Evolutionary conservation across 768 basidiomycete species (phyloP), one percentile per base, ranked within the genome.

Genomic region (Termitomyces heimii): DNA sequence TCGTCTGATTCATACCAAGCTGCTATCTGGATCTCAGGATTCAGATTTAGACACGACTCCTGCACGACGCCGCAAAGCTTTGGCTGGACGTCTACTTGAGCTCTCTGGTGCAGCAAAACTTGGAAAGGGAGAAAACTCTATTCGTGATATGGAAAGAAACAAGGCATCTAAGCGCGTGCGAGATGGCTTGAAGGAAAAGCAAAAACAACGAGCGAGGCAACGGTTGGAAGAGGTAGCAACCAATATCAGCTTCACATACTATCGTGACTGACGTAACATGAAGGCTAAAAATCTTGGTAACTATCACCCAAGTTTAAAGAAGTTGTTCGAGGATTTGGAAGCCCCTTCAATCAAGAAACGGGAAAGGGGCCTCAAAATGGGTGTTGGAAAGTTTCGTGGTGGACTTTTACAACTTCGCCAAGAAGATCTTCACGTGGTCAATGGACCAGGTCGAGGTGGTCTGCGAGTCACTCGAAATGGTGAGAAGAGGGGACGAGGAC

Each of bases 201-300:
- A 85, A 67, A 78, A 76, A 58, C 79, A 86, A 60, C 71, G 81
- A 54, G 77, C 77, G 32, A 67, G 73, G 50, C 78, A 79, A 57
- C 66, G 80, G 40, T 71, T 92, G 8, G 84, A 89, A 66, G 87
- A 92, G 83, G 92, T 91, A 43, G 43, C 68, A 64, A 66, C 69
- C 49, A 18, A 16, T 49, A 3, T 14, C 68, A 74, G 26, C 22
- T 61, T 50, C 4, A 32, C 50, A 24, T 20, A n/a, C 34, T 42
- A 47, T 37, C 16, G 20, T 29, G 9, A 18, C 53, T 42, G 49
- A 50, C 46, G n/a, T 53, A 40, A 57, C 31, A 31, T 29, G 54
- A 54, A 94, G 92, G 89, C 90, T 5, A 94, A 92, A 71, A 81
- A 88, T 60, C 60, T 89, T 59, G 92, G 92, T 18, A 93, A 92